Percentiles rank a stretch among this genome's conserved stretches.
These are phyloP conservation scores for Cladobotryum protrusum DNA, from an alignment of 2,329 filamentous ascomycete genomes.

Conservation along the genomic window DNA sequence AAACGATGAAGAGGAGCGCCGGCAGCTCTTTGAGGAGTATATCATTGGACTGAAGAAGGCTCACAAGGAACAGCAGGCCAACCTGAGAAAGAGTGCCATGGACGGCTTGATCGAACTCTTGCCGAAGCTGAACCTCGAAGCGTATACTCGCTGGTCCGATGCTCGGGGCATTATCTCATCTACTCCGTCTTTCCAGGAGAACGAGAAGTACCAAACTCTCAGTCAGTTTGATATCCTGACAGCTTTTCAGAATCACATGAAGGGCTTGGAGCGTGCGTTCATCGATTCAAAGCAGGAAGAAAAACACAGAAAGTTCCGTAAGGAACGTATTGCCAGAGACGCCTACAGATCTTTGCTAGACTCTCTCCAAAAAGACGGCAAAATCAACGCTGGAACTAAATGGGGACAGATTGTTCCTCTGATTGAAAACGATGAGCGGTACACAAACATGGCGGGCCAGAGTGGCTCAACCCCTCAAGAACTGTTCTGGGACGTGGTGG, in stretches of 20 bases:
- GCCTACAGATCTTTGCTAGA: slow-evolving; percentile 67
- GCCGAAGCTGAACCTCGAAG: slow-evolving; percentile 74
- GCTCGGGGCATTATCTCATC: slow-evolving; percentile 76
- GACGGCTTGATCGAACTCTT: slow-evolving; percentile 75
- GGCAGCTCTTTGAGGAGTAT: slow-evolving; percentile 91
- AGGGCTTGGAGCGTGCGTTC: slow-evolving; percentile 80
- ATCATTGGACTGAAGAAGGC: slow-evolving; percentile 74
- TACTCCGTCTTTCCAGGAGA: slow-evolving; percentile 69
- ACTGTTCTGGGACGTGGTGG: slow-evolving; percentile 91
- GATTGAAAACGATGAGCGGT: slow-evolving; percentile 76
- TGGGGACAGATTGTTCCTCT: slow-evolving; percentile 76
- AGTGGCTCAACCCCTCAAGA: slow-evolving; percentile 80
- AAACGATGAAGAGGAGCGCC: slow-evolving; percentile 78
- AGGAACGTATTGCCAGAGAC: slow-evolving; percentile 83
- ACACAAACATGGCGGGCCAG: slow-evolving; percentile 76
- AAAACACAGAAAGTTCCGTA: slow-evolving; percentile 72
- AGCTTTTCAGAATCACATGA: slow-evolving; percentile 93
- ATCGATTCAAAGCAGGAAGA: slow-evolving; percentile 87
- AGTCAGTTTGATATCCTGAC: slow-evolving; percentile 85
- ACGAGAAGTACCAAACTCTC: slow-evolving; percentile 79
- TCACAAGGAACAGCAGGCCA: slow-evolving; percentile 68
- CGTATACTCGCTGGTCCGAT: slow-evolving; percentile 91
- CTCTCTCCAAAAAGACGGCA: slow-evolving; percentile 67
- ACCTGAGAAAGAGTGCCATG: slow-evolving; percentile 71
- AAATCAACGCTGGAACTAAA: slow-evolving; percentile 83